Conservation (phyloP, 768 basidiomycete species). For the Tricholoma furcatifolium region DNA sequence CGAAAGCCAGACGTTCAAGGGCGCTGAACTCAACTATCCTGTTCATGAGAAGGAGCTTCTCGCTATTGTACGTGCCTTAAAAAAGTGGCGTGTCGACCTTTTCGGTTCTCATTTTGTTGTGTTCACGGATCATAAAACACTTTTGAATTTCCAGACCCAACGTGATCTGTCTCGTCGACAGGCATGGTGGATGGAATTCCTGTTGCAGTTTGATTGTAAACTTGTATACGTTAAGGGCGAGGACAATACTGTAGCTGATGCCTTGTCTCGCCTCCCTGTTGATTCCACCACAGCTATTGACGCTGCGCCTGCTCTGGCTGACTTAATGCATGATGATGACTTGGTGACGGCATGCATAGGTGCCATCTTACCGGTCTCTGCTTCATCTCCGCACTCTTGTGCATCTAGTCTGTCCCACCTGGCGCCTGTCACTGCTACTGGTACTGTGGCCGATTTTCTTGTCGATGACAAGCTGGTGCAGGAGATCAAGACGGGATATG, state of each 20-base stretch:
- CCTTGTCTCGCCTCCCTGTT: slow-evolving; percentile 23
- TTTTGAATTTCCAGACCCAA: slow-evolving; percentile 30
- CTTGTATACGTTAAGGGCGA: slow-evolving; percentile 33
- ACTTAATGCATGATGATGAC: too few species aligned
- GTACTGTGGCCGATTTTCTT: neutral
- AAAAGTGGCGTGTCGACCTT: slow-evolving; percentile 25
- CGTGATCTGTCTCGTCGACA: slow-evolving; percentile 27
- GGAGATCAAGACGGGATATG: neutral
- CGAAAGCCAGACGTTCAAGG: slow-evolving; percentile 5
- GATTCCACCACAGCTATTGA: neutral
- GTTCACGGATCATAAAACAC: slow-evolving; percentile 36
- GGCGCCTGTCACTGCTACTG: neutral
- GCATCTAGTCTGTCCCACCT: too few species aligned
- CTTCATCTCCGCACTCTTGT: too few species aligned
- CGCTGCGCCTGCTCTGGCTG: neutral
- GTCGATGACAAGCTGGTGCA: neutral
- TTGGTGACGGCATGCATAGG: too few species aligned
- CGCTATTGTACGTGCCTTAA: slow-evolving; percentile 30
- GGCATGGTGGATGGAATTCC: slow-evolving; percentile 30
- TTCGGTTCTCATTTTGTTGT: slow-evolving; percentile 23
- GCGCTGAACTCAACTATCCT: slow-evolving; percentile 9
- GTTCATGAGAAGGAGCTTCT: slow-evolving; percentile 34
- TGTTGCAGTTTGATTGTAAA: slow-evolving; percentile 31
- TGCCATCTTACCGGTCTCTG: too few species aligned
- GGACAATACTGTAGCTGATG: slow-evolving; percentile 33